Conservation (phyloP, 169 alveolate genomes). For the Cryptosporidium andersoni region DNA sequence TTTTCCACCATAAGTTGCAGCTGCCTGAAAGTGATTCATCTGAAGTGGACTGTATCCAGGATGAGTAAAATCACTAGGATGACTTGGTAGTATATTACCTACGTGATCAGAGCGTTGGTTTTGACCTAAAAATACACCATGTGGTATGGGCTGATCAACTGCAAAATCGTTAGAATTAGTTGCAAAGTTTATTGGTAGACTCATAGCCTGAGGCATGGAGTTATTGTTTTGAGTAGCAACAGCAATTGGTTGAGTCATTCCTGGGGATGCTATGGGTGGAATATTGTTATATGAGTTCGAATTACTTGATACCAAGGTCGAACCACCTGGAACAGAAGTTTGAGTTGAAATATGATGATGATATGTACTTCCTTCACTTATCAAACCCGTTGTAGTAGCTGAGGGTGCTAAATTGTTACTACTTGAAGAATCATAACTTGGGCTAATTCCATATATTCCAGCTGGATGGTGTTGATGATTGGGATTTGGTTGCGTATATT, state of each 20-base stretch:
- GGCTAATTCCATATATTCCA: neutral
- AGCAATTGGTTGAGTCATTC: neutral
- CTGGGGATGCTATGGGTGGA: neutral
- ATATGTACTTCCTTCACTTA: no score
- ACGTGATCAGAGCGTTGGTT: constrained; percentile 2
- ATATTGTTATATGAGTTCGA: no score
- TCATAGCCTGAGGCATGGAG: constrained; percentile 11
- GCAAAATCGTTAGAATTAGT: constrained; percentile 34
- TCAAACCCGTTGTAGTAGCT: constrained; percentile 7
- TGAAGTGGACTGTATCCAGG: constrained; percentile 1
- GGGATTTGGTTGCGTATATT: neutral
- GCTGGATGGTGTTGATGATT: constrained; percentile 34
- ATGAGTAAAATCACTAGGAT: constrained; percentile 22
- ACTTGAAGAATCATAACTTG: no score
- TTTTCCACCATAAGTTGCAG: neutral
- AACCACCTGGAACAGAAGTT: no score
- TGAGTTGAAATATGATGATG: no score
- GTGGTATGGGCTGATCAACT: constrained; percentile 56
- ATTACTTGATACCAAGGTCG: no score
- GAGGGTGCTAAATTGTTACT: neutral
- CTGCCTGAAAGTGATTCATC: neutral
- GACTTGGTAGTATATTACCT: neutral
- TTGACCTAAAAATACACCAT: constrained; percentile 54
- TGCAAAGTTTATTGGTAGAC: constrained; percentile 37
- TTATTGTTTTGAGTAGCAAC: neutral